Evolutionary conservation across 2,329 filamentous ascomycete genomes (phyloP).

Genomic region (Alternaria sp.): DNA sequence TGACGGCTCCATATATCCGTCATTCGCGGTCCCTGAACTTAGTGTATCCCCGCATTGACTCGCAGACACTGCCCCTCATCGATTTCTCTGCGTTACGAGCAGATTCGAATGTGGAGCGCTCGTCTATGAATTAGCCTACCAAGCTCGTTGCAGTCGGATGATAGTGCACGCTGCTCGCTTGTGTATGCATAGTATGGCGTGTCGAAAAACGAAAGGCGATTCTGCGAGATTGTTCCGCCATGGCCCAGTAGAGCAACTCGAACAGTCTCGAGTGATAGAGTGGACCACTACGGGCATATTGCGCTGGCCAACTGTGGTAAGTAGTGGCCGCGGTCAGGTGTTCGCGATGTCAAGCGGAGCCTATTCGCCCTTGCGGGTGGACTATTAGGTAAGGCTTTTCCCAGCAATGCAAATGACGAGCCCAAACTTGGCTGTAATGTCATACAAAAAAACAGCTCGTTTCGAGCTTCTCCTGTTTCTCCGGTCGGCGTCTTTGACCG

Average conservation of each 20-base stretch:
- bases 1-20: slow-evolving; percentile 9
- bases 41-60: slow-evolving; percentile 19
- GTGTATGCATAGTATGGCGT: slow-evolving; percentile 3
- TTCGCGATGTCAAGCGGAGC: slow-evolving; percentile 38
- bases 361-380: slow-evolving; percentile 38
- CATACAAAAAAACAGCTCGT: slow-evolving; percentile 31
- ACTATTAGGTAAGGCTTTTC: slow-evolving; percentile 47
- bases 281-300: slow-evolving; percentile 28
- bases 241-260: slow-evolving; percentile 4
- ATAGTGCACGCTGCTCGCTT: slow-evolving; percentile 17
- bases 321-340: slow-evolving; percentile 32
- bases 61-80: slow-evolving; percentile 21
- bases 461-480: slow-evolving; percentile 45
- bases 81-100: slow-evolving; percentile 20
- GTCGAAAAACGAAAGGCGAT: slow-evolving; percentile 2
- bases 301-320: slow-evolving; percentile 19
- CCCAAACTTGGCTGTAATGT: slow-evolving; percentile 30
- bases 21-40: slow-evolving; percentile 18
- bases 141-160: slow-evolving; percentile 6
- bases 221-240: slow-evolving; percentile 10
- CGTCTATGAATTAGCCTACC: slow-evolving; percentile 22
- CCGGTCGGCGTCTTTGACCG: slow-evolving; percentile 24
- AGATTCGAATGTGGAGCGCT: slow-evolving; percentile 27
- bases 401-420: slow-evolving; percentile 35
- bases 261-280: slow-evolving; percentile 17